Base-by-base conservation (phyloP, 2,329 filamentous ascomycete genomes). In the Furcasterigmium furcatum region DNA sequence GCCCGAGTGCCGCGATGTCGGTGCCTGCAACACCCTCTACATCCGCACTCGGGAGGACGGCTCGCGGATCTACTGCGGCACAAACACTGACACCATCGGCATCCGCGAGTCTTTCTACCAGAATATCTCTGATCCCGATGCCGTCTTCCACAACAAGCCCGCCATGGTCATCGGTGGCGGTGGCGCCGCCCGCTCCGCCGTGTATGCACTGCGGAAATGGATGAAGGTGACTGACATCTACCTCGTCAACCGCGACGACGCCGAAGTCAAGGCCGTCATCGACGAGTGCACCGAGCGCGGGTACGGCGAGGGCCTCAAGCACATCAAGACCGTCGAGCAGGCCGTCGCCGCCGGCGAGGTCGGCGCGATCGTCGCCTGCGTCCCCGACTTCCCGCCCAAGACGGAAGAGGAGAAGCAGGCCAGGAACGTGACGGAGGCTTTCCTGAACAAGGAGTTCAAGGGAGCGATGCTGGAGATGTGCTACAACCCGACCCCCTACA, bases 1-100 rank as follows among this genome's bases (percentile, higher is more conserved):
- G 7, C 76, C 81, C 19, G 86, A 91, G 65, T 87, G 82, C 54
- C 76, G 77, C 41, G 82, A 84, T 29, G 84, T 91, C 19, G 87
- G 88, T 40, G 88, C 88, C 42, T 85, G 86, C 65, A 92, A 94
- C 71, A 94, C 88, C 1, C 76, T 92, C 43, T 91, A 86, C 68
- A 62, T 88, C 39, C 72, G 77, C 19, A 64, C 70, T 39, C 69
- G 72, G 40, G 61, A 61, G 14, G 63, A 71, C 39, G 74, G 77
- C 42, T 65, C 66, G 27, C 69, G 75, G 16, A 57, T 76, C 38
- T 80, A 80, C 52, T 82, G 85, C 63, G 88, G 88, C 44, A 86
- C 87, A 36, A 92, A 94, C 69, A 92, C 88, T 4, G 88, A 94
- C 64, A 87, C 86, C 48, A 76, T 90, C 46, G 88, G 88, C 24